Evolutionary conservation across 768 basidiomycete species (phyloP).

Genomic region (Boletus reticuloceps): DNA sequence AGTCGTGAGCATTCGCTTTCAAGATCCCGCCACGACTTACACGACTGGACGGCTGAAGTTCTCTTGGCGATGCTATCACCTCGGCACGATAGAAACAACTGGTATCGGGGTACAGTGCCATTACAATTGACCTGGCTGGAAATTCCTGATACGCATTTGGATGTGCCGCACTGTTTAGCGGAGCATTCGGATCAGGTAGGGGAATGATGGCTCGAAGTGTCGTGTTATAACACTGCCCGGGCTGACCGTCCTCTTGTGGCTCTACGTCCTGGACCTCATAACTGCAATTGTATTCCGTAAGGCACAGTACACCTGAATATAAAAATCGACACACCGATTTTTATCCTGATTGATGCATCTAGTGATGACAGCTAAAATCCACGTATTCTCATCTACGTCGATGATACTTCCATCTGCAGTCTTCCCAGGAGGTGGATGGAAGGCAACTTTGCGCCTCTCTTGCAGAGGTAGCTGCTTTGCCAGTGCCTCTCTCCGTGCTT

Average conservation of each 20-base stretch:
- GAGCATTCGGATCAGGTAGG: slow-evolving; percentile 68
- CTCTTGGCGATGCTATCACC: slow-evolving; percentile 66
- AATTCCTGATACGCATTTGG: slow-evolving; percentile 72
- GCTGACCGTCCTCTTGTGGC: slow-evolving; percentile 76
- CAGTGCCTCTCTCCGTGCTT: slow-evolving; percentile 60
- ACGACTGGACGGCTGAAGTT: slow-evolving; percentile 35
- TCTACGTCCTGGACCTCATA: slow-evolving; percentile 88
- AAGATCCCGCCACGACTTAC: slow-evolving; percentile 29
- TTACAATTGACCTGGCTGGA: slow-evolving; percentile 65
- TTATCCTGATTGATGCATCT: slow-evolving; percentile 71
- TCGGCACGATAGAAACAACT: slow-evolving; percentile 90
- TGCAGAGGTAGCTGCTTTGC: slow-evolving; percentile 64
- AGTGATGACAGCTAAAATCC: slow-evolving; percentile 80
- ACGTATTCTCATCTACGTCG: slow-evolving; percentile 49
- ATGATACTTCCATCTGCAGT: slow-evolving; percentile 47
- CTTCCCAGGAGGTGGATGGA: slow-evolving; percentile 66
- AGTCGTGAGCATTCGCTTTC: slow-evolving; percentile 6
- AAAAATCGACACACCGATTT: slow-evolving; percentile 46
- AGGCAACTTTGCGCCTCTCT: slow-evolving; percentile 77
- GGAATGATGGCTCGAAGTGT: slow-evolving; percentile 73
- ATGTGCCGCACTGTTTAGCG: slow-evolving; percentile 57
- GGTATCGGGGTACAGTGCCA: slow-evolving; percentile 89
- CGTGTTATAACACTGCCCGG: slow-evolving; percentile 68
- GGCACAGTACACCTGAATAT: not conserved
- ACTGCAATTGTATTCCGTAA: slow-evolving; percentile 34